A percentile compares a stretch with the other conserved stretches of the same genome.
These are phyloP conservation scores for Malassezia obtusa DNA, from an alignment of 1,284 basidiomycete species.

Conservation along the genomic window DNA sequence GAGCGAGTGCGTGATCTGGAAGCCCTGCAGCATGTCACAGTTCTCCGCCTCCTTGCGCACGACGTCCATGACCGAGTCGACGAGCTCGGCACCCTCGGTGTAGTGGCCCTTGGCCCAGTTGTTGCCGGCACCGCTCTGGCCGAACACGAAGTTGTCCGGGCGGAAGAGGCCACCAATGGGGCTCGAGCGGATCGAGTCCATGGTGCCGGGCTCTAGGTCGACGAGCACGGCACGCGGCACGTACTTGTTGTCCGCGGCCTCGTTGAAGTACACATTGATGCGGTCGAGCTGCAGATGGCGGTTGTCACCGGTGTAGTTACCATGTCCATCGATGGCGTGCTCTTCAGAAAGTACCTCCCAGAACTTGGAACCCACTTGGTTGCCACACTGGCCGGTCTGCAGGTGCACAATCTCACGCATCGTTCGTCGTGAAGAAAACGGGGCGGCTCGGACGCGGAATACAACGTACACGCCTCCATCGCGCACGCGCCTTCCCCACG, in stretches of 20 bases:
- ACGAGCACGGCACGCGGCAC: constrained; percentile 75
- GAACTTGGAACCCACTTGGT: constrained; percentile 69
- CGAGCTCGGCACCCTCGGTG: constrained; percentile 53
- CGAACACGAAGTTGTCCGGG: constrained; percentile 60
- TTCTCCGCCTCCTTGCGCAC: constrained; percentile 57
- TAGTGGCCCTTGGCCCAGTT: constrained; percentile 57
- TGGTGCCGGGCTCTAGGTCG: constrained; percentile 91
- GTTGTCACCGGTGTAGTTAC: constrained; percentile 77
- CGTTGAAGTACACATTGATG: constrained; percentile 55
- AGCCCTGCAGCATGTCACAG: constrained; percentile 56
- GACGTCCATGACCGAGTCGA: constrained; percentile 56
- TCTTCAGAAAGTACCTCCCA: constrained; percentile 95
- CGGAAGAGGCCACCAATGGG: constrained; percentile 54
- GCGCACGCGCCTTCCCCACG: constrained; percentile 5
- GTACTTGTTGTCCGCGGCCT: constrained; percentile 57
- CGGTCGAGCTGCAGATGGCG: constrained; percentile 94
- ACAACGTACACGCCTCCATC: constrained; percentile 7
- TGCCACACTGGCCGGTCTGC: constrained; percentile 49
- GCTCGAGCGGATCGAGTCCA: constrained; percentile 79
- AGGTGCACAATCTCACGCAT: constrained; percentile 37
- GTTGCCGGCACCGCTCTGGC: constrained; percentile 56
- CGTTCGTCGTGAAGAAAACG: constrained; percentile 1
- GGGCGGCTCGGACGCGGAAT: not conserved
- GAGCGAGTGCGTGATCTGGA: constrained; percentile 58
- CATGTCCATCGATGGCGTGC: constrained; percentile 87